phyloP scores from a whole-genome alignment of 495 filamentous ascomycete genomes.

The Penicillium desertorum region DNA sequence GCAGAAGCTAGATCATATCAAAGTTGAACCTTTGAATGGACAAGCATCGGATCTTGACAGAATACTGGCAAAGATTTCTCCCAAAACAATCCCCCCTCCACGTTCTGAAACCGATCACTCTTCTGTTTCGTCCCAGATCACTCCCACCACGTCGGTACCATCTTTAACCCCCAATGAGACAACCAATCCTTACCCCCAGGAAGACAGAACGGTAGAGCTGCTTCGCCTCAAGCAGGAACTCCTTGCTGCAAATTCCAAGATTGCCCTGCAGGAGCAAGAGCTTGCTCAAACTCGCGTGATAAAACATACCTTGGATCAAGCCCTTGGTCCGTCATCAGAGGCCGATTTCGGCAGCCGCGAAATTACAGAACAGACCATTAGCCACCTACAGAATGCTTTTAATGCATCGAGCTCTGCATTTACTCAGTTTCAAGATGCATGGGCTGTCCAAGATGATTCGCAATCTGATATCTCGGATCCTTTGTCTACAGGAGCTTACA shows the following conservation, averaged over 20 bases:
- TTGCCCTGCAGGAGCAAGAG: slow-evolving; percentile 81
- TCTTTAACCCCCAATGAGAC: slow-evolving; percentile 39
- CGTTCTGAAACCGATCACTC: slow-evolving; percentile 49
- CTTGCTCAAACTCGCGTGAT: slow-evolving; percentile 74
- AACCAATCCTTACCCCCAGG: slow-evolving; percentile 16
- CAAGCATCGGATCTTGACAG: slow-evolving; percentile 40
- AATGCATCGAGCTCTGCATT: slow-evolving; percentile 53
- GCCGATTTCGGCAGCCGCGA: slow-evolving; percentile 52
- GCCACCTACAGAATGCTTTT: slow-evolving; percentile 52
- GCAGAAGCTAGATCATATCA: slow-evolving; percentile 49
- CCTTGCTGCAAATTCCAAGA: slow-evolving; percentile 72
- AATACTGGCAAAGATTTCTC: slow-evolving; percentile 39
- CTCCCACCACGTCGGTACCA: slow-evolving; percentile 48
- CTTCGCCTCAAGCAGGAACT: slow-evolving; percentile 69
- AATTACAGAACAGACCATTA: slow-evolving; percentile 54
- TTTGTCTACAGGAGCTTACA: slow-evolving; percentile 58
- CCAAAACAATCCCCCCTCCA: slow-evolving; percentile 25
- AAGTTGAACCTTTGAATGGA: slow-evolving; percentile 23
- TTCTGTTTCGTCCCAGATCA: slow-evolving; percentile 55
- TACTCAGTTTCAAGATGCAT: slow-evolving; percentile 56
- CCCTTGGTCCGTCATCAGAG: slow-evolving; percentile 62
- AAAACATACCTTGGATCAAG: slow-evolving; percentile 73
- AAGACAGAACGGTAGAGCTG: slow-evolving; percentile 48
- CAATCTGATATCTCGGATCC: slow-evolving; percentile 63
- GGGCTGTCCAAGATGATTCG: slow-evolving; percentile 65